Base-by-base conservation (phyloP, 2,329 filamentous ascomycete species). In the Aureobasidium lini region DNA sequence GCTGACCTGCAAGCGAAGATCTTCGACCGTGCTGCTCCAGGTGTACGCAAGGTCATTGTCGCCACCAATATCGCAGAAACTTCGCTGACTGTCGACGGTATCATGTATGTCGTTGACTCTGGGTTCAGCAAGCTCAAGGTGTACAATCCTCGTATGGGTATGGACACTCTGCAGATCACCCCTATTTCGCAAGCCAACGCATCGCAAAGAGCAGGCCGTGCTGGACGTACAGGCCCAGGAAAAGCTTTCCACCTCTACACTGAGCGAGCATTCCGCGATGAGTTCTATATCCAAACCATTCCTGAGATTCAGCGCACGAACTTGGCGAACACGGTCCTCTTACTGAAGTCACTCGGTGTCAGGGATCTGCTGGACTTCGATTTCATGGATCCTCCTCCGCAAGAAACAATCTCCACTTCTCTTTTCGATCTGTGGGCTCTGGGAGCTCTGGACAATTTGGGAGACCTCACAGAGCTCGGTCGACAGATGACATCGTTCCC, bases 61-160 rank as follows among this genome's bases (percentile, higher is more conserved):
- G 94, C 95, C 1, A 99, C 94, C 34, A 99, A 99, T 68, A 99
- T 99, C 73, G 94, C 94, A 1, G 94, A 99, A 73, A 99, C 94
- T 0, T 96, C 91, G 79, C 79, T 99, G 76, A 99, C 94, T 0
- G 94, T 99, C 6, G 94, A 99, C 70, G 94, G 94, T 65, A 99
- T 99, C 74, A 97, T 97, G 87, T 99, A 96, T 68, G 94, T 99
- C 23, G 94, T 99, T 4, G 94, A 99, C 71, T 86, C 90, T 1
- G 94, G 94, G 0, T 99, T 93, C 73, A 95, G 91, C 1, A 99
- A 99, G 72, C 83, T 97, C 70, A 99, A 99, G 72, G 94, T 99
- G 4, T 99, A 97, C 75, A 99, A 99, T 68, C 92, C 94, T 6
- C 89, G 92, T 57, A 97, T 99, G 90, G 94, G 94, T 60, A 99